These are phyloP conservation scores for Leishmania tropica DNA, from an alignment of 208 protist species.

Conservation along the genomic window DNA sequence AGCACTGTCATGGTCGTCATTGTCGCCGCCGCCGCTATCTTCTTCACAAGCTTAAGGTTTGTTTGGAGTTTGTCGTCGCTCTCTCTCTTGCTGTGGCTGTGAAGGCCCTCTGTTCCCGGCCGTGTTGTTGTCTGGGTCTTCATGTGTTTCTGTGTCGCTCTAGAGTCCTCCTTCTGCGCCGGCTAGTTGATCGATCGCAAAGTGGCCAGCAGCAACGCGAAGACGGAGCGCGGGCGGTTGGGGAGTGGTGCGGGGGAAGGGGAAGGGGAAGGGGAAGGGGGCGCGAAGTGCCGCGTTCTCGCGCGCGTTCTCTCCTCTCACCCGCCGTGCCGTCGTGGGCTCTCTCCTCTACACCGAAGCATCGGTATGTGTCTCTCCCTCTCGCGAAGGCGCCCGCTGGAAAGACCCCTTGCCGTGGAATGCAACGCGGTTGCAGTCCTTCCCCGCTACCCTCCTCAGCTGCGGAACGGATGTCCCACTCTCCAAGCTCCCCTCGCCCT, in stretches of 20 bases:
- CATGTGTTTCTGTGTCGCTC: conserved; percentile 10
- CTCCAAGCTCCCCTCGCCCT: neutral
- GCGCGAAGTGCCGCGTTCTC: neutral
- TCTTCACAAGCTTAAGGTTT: neutral
- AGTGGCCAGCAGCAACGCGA: neutral
- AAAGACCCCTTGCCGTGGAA: neutral
- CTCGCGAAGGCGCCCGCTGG: neutral
- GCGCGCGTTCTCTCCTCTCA: neutral
- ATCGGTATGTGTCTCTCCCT: neutral
- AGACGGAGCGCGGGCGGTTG: neutral
- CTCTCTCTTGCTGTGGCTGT: conserved; percentile 7
- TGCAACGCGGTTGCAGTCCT: neutral
- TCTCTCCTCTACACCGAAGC: neutral
- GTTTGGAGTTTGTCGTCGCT: neutral
- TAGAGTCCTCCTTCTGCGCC: neutral
- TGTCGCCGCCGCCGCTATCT: neutral
- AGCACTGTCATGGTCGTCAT: neutral
- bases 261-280: neutral
- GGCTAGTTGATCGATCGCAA: no score
- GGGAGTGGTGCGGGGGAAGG: neutral
- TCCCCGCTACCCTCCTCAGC: neutral
- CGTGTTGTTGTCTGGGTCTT: neutral
- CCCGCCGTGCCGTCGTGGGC: neutral
- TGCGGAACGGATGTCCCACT: neutral
- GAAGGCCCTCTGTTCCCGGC: neutral